These are phyloP conservation scores for Sideroxylon spinosum DNA, from an alignment of 179 eudicot genomes.

Conservation along the genomic window DNA sequence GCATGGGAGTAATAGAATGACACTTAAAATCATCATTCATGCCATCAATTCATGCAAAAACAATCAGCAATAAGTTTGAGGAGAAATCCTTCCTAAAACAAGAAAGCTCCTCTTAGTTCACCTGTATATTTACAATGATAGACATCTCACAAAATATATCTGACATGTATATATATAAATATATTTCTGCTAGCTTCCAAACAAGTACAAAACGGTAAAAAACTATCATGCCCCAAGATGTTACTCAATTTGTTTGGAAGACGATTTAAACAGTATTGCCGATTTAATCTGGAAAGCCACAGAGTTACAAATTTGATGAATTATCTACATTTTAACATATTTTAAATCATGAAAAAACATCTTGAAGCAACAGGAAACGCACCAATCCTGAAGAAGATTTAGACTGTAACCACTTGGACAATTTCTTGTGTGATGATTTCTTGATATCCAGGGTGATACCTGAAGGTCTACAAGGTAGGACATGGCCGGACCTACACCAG, in stretches of 20 bases:
- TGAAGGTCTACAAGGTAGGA: conserved; percentile 83
- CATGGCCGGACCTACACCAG: conserved; percentile 74
- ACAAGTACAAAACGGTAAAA: not conserved
- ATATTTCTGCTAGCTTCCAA: not conserved
- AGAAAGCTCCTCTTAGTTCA: not conserved
- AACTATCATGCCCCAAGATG: not conserved
- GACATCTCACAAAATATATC: not conserved
- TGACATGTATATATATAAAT: not conserved
- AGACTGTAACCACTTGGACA: conserved; percentile 91
- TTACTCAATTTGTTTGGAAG: not conserved
- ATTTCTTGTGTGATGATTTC: conserved; percentile 88
- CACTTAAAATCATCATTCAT: not conserved
- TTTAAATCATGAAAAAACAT: conserved; percentile 5
- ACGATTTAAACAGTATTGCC: conserved; percentile 1
- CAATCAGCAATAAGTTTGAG: not conserved
- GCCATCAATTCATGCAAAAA: not conserved
- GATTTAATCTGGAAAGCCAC: not conserved
- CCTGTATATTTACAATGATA: not conserved
- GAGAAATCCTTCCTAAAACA: not conserved
- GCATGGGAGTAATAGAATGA: not conserved
- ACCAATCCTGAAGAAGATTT: conserved; percentile 77
- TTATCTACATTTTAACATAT: not conserved
- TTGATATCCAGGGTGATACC: conserved; percentile 77
- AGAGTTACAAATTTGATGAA: not conserved
- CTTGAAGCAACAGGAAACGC: conserved; percentile 14